Percentiles rank a stretch among this genome's conserved stretches.
These are phyloP conservation scores for Neospora caninum DNA, from an alignment of 169 alveolate species.

Conservation along the genomic window DNA sequence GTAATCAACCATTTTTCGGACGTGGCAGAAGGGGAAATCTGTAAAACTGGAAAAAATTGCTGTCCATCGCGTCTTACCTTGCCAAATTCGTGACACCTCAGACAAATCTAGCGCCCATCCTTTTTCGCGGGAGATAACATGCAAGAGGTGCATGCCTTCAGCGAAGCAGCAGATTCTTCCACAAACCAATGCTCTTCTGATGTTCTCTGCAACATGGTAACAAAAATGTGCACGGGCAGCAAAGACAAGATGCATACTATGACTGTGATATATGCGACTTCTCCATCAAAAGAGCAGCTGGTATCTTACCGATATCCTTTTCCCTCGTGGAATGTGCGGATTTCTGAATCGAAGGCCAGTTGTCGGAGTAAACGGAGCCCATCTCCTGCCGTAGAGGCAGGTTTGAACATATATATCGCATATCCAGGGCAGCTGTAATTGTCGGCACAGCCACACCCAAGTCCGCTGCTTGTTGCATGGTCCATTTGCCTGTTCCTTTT, in stretches of 20 bases:
- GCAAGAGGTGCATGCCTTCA: conserved; percentile 82
- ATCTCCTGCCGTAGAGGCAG: background rate
- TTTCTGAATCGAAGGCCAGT: background rate
- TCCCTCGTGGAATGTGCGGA: background rate
- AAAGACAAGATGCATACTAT: background rate
- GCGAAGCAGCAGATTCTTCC: conserved; percentile 80
- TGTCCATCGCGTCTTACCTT: conserved; percentile 49
- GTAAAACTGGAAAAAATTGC: too few species aligned
- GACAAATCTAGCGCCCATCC: conserved; percentile 78
- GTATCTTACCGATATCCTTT: background rate
- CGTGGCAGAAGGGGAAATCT: too few species aligned
- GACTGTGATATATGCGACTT: background rate
- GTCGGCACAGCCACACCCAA: conserved; percentile 86
- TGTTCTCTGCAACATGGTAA: conserved; percentile 40
- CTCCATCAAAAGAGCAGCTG: background rate
- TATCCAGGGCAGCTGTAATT: conserved; percentile 83
- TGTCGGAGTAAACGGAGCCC: background rate
- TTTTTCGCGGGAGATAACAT: conserved; percentile 75
- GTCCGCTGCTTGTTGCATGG: conserved; percentile 84
- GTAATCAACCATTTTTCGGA: background rate
- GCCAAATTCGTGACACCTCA: conserved; percentile 82
- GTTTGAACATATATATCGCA: conserved; percentile 69
- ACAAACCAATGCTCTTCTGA: conserved; percentile 70
- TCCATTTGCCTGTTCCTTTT: conserved; percentile 88
- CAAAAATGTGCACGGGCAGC: background rate